Conservation (phyloP, 306 rosid species). For the Sphenostylis stenocarpa region DNA sequence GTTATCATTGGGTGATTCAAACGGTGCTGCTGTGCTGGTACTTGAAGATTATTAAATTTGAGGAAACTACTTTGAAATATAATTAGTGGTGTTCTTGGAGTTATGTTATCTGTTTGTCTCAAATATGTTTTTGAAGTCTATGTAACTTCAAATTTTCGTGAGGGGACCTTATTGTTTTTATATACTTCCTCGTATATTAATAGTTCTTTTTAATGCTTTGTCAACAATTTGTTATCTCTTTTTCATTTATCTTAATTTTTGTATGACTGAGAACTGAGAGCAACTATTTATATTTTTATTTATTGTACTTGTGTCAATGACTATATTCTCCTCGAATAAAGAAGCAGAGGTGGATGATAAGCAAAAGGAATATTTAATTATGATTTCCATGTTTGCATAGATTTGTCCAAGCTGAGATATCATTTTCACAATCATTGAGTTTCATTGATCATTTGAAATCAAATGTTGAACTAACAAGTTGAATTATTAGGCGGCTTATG, state of each 20-base stretch:
- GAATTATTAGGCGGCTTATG: slow-evolving; percentile 73
- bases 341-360: neutral
- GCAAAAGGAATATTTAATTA: slow-evolving; percentile 1
- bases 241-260: neutral
- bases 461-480: slow-evolving; percentile 34
- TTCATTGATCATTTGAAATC: slow-evolving; percentile 15
- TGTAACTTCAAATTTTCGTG: neutral
- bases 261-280: neutral
- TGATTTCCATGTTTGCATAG: neutral
- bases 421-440: slow-evolving; percentile 14
- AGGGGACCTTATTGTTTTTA: neutral
- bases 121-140: neutral
- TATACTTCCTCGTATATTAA: neutral
- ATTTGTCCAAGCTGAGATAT: neutral
- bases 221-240: neutral
- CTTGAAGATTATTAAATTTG: neutral
- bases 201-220: neutral
- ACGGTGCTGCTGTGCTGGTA: neutral
- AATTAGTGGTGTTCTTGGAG: neutral
- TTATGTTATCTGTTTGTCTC: neutral
- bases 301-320: neutral
- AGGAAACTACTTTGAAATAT: slow-evolving; percentile 18
- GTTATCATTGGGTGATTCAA: neutral
- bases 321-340: neutral
- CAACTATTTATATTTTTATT: neutral